Conservation (phyloP, 805 yeast genomes). For the Yarrowia bubula region DNA sequence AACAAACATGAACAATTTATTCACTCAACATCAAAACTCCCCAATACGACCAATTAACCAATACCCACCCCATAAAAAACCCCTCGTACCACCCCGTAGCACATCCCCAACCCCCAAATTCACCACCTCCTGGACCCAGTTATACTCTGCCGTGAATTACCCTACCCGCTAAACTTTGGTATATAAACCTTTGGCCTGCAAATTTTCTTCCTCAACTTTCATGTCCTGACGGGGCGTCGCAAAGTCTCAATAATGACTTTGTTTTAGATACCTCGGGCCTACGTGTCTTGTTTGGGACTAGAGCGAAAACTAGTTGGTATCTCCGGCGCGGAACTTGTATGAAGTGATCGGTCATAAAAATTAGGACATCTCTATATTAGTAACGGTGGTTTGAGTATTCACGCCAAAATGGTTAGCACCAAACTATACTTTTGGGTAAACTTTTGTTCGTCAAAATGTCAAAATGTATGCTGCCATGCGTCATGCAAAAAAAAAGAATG, state of each 20-base stretch:
- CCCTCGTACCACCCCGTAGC: too few relatives aligned
- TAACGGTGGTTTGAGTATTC: neutral
- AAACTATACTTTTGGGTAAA: neutral
- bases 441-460: neutral
- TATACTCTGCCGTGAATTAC: neutral
- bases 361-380: neutral
- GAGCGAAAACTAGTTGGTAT: conserved; percentile 10
- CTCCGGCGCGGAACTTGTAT: conserved; percentile 18
- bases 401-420: neutral
- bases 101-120: too few relatives aligned
- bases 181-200: neutral
- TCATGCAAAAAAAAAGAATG: neutral
- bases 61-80: too few relatives aligned
- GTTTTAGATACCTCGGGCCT: conserved; percentile 18
- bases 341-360: conserved; percentile 23
- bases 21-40: too few relatives aligned
- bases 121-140: too few relatives aligned
- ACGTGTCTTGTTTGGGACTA: conserved; percentile 16
- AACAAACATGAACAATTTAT: too few relatives aligned
- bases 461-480: neutral
- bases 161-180: neutral
- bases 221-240: conserved; percentile 25
- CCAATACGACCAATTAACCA: too few relatives aligned
- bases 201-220: conserved; percentile 15
- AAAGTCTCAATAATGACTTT: conserved; percentile 1